Base-by-base conservation (phyloP, 176 grass and related monocot species). In the Oryza meridionalis region DNA sequence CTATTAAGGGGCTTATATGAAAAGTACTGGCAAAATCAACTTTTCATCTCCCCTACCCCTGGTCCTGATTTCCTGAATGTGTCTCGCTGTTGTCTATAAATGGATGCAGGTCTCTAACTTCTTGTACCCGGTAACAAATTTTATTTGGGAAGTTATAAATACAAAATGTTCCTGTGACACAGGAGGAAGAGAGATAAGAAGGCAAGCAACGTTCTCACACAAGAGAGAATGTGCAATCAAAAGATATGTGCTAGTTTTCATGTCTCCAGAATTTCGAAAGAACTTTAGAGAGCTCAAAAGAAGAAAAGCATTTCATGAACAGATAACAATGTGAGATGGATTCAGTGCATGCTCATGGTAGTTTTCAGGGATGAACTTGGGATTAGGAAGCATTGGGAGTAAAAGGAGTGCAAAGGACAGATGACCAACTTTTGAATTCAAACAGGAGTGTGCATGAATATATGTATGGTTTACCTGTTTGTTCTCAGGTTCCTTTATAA, bases 1-100 rank as follows among this genome's bases (percentile, higher is more conserved):
- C 53, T n/a, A 1, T 6, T 27, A 9, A 53, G 69, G 69, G 68
- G 76, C 43, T 65, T 43, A 44, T 9, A 21, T 7, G 19, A 35
- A 73, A 86, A 63, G 1, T 12, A 9, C 1, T 2, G 2, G 3
- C 13, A 16, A 49, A 38, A 69, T 86, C 76, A 86, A 73, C 77
- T 73, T 86, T 40, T 12, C 58, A 38, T 51, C 75, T 72, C 12
- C 29, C 44, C 59, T 69, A 74, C 84, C 77, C 68, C 66, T 74
- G 58, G 84, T 50, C 38, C 25, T 40, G 38, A 40, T 31, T 40
- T 40, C 38, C 38, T 40, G 24, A 82, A 4, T 51, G 47, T 26
- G 22, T 40, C 33, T 31, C 65, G 15, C 7, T 42, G 7, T 31
- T 11, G 21, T 71, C 15, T 13, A 1, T 8, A 43, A 43, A 43